phyloP scores from a whole-genome alignment of 2,329 filamentous ascomycete genomes.

The Diaporthe aspalathi region DNA sequence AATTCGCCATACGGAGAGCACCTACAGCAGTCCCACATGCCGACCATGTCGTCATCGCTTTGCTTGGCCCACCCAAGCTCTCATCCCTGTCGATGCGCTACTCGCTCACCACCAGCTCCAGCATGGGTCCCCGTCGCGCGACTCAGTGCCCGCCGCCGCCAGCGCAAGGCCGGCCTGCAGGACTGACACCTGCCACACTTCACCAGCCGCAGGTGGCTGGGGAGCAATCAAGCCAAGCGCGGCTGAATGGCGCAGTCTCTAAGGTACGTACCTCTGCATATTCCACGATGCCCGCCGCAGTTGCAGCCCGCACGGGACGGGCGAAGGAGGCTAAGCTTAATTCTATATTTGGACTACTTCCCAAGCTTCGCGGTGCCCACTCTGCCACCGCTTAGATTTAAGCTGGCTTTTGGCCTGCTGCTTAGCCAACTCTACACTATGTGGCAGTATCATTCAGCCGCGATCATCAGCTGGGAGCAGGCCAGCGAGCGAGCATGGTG shows the following conservation, averaged over 20 bases:
- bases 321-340: slow-evolving; percentile 24
- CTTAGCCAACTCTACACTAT: too few species aligned
- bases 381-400: not conserved
- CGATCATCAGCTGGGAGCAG: not conserved
- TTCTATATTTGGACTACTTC: slow-evolving; percentile 22
- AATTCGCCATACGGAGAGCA: too few species aligned
- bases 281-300: not conserved
- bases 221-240: too few species aligned
- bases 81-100: not conserved
- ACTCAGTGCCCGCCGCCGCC: not conserved
- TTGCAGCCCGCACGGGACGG: slow-evolving; percentile 14
- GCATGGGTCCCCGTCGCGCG: not conserved
- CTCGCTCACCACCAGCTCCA: not conserved
- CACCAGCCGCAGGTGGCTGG: slow-evolving; percentile 32
- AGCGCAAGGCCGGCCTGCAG: too few species aligned
- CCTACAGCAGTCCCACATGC: not conserved
- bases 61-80: slow-evolving; percentile 10
- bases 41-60: slow-evolving; percentile 28
- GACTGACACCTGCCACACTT: not conserved
- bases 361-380: slow-evolving; percentile 8
- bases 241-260: too few species aligned
- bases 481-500: not conserved
- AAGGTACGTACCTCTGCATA: not conserved
- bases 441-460: not conserved
- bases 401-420: too few species aligned